phyloP scores from a whole-genome alignment of 2,329 filamentous ascomycete species.

The Aspergillus luchuensis region DNA sequence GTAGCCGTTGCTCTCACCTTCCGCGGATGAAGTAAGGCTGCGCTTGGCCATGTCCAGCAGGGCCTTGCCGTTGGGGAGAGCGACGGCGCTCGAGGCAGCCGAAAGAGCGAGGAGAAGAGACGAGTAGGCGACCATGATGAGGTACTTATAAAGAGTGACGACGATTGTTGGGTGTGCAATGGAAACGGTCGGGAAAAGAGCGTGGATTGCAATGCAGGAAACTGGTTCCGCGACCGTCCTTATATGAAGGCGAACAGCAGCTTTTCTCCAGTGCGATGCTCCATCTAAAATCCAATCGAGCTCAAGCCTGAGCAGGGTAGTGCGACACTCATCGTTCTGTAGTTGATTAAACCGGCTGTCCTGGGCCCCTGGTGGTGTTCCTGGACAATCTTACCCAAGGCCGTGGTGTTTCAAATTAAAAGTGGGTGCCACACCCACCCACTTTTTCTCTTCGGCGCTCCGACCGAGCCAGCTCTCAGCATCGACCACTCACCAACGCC shows the following conservation, averaged over 20 bases:
- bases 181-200: not conserved
- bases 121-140: conserved; percentile 17
- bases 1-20: conserved; percentile 46
- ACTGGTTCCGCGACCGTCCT: not conserved
- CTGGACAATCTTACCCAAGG: not conserved
- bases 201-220: not conserved
- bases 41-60: conserved; percentile 15
- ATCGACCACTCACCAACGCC: not conserved
- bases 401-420: not conserved
- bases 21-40: conserved; percentile 6
- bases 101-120: conserved; percentile 15
- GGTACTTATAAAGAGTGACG: not conserved
- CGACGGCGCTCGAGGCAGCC: conserved; percentile 11
- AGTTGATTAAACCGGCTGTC: not conserved
- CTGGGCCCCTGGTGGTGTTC: not conserved
- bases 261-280: not conserved
- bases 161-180: not conserved
- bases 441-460: not conserved
- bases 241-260: not conserved
- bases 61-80: not conserved
- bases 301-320: not conserved
- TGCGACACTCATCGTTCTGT: not conserved
- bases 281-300: not conserved
- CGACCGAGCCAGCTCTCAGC: not conserved
- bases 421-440: not conserved